Evolutionary conservation across 257 asterid genomes (phyloP).

Genomic region (Salvia miltiorrhiza): DNA sequence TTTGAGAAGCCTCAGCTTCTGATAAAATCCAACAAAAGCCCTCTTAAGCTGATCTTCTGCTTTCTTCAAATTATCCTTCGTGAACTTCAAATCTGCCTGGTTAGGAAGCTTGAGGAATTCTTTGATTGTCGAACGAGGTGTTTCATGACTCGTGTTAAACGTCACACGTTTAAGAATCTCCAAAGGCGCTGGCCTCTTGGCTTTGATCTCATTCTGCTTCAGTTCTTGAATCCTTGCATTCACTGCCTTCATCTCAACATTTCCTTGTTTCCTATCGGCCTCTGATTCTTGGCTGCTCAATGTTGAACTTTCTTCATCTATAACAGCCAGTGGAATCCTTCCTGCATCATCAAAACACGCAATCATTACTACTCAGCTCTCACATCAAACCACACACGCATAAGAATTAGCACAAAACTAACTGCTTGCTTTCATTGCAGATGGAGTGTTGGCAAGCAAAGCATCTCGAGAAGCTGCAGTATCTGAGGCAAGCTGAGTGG

Average conservation of each 20-base stretch:
- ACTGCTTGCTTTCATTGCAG: constrained; percentile 34
- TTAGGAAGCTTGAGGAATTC: constrained; percentile 32
- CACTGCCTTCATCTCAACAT: constrained; percentile 18
- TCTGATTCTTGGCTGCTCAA: neutral
- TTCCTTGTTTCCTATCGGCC: neutral
- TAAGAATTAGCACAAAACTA: too few species aligned
- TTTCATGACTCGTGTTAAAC: constrained; percentile 30
- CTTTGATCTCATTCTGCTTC: constrained; percentile 2
- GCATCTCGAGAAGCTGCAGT: constrained; percentile 35
- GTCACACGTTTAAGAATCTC: constrained; percentile 40
- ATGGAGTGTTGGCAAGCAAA: constrained; percentile 32
- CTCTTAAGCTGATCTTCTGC: constrained; percentile 40
- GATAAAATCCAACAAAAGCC: constrained; percentile 49
- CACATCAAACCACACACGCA: too few species aligned
- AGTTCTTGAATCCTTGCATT: constrained; percentile 9
- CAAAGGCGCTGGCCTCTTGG: constrained; percentile 25
- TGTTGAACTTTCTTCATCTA: constrained; percentile 32
- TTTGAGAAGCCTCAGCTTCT: constrained; percentile 45
- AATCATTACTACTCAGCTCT: neutral
- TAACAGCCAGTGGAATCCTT: constrained; percentile 28
- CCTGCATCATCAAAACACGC: constrained; percentile 14
- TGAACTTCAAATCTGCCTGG: constrained; percentile 41
- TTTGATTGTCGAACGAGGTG: constrained; percentile 44
- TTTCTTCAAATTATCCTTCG: constrained; percentile 38
- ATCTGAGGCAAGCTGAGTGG: constrained; percentile 31